Evolutionary conservation across 768 basidiomycete species (phyloP), one percentile per base, ranked within the genome.

Genomic region (Kwoniella newhampshirensis): DNA sequence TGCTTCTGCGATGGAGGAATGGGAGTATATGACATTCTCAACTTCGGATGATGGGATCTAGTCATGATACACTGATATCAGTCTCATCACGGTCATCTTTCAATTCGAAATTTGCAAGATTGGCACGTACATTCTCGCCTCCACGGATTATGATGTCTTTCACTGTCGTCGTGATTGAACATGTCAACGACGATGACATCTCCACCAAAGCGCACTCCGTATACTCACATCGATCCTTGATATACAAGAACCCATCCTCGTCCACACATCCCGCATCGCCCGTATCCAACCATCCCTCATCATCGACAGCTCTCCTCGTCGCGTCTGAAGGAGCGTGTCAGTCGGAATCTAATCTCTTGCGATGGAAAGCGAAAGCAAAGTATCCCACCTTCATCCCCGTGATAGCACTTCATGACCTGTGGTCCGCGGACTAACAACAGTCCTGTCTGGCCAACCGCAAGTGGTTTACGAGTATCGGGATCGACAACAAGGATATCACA

Each of bases 121-220:
- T 37, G 2, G 21, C n/a, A 57, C 70, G 49, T 26, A 73, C 71
- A 41, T 73, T 73, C 54, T 73, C 71, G 7, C 71, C 71, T 21
- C 71, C 71, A 4, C 71, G 68, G 21, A 73, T 68, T 28, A 73
- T 73, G 28, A 73, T 62, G 40, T 73, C 71, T 53, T 73, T 73
- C 41, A 70, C 67, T 68, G 39, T 9, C 5, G 39, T 9, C 5
- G 32, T 32, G 13, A 6, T 45, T 49, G 18, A 2, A 26, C 20
- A 47, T 6, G 0, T 37, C 50, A 36, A n/a, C n/a, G n/a, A n/a
- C n/a, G n/a, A n/a, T n/a, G n/a, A n/a, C n/a, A n/a, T n/a, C n/a
- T n/a, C n/a, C n/a, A n/a, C n/a, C n/a, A n/a, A n/a, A n/a, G n/a
- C n/a, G n/a, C n/a, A n/a, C n/a, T n/a, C n/a, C n/a, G n/a, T n/a